Base-by-base conservation (phyloP, 2,329 filamentous ascomycete genomes). In the Fusarium sp. region DNA sequence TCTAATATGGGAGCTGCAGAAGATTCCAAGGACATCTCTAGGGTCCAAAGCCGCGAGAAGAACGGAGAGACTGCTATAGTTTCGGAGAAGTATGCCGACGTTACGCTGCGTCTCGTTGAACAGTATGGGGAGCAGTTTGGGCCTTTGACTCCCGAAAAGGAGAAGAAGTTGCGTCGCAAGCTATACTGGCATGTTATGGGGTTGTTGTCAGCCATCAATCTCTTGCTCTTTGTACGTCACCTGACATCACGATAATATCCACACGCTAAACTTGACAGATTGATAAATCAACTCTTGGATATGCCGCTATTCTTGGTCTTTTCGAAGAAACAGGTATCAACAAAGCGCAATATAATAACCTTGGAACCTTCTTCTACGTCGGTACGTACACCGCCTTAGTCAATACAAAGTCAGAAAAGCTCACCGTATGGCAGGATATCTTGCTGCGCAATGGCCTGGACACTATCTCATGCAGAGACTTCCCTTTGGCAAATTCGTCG, bases 221-320 rank as follows among this genome's bases (percentile, higher is more conserved):
- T 62, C 6, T 30, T 62, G 35, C 41, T 62, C 19, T 62, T 62
- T n/a, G 58, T 37, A 32, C 10, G n/a, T 6, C 2, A 2, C 5
- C 26, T 10, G 2, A n/a, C 9, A 6, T 8, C 5, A 1, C 0
- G 14, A 11, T 22, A 9, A 2, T 0, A 11, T 24, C 7, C 3
- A 3, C 3, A 5, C 11, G 17, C 35, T 43, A 0, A 40, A 14
- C 9, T 3, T 2, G 0, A 3, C 22, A 62, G 58, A 62, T 62
- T 9, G 58, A 62, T 4, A 62, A 62, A 17, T 62, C 58, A 0
- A 81, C 79, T 1, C 65, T 82, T 1, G 76, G 77, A 2, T 81
- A 81, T 44, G 75, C 79, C 7, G 77, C 80, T 1, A 77, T 82
- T 22, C 71, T 82, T 7, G 80, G 80, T 0, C 58, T 82, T 0